phyloP scores from a whole-genome alignment of 148 eudicot genomes.

The Fallopia convolvulus region DNA sequence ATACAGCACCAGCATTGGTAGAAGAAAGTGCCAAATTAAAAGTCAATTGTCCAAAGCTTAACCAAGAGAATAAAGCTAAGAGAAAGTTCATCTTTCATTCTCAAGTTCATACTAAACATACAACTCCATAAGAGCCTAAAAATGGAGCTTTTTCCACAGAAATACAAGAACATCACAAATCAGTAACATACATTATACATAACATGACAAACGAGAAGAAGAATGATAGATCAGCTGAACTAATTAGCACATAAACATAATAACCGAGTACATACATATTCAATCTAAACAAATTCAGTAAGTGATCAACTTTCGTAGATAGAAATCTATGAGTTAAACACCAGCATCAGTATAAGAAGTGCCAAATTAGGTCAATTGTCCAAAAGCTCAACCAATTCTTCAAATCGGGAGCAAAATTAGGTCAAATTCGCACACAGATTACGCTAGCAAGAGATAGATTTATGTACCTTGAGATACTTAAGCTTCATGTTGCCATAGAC shows the following conservation, averaged over 20 bases:
- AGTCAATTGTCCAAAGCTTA: too few species aligned
- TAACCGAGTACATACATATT: background rate
- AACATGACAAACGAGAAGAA: background rate
- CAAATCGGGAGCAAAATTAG: background rate
- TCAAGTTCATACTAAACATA: background rate
- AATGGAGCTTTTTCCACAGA: background rate
- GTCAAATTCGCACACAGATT: background rate
- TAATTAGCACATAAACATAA: background rate
- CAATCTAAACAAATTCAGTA: background rate
- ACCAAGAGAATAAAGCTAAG: background rate
- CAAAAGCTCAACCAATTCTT: background rate
- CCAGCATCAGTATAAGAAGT: background rate
- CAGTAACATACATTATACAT: background rate
- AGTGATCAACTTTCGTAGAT: background rate
- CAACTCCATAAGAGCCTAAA: background rate
- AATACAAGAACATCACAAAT: background rate
- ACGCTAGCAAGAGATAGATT: background rate
- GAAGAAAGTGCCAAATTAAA: too few species aligned
- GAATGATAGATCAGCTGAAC: background rate
- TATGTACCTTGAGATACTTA: slow-evolving; percentile 47
- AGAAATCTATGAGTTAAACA: background rate
- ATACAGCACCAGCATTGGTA: too few species aligned
- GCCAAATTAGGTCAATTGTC: background rate
- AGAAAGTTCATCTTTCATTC: background rate
- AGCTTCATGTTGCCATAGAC: slow-evolving; percentile 58